A percentile compares a stretch with the other conserved stretches of the same genome.
Evolutionary conservation across 805 yeast genomes (phyloP).

Genomic region (Dipodascopsis tothii): DNA sequence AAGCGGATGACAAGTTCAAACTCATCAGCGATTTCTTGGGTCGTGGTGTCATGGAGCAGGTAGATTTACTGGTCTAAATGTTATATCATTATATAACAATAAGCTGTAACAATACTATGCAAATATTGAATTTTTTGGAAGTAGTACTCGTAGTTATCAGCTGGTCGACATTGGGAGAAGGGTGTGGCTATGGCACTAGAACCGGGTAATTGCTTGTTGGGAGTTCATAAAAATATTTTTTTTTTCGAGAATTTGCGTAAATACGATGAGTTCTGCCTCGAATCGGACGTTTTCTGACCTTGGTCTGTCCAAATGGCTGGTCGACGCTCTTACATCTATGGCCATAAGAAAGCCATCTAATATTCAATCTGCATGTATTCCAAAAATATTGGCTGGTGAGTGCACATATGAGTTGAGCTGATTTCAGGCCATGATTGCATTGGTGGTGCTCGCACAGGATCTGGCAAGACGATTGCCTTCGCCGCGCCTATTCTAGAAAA

Average conservation of each 20-base stretch:
- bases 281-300: slow-evolving; percentile 42
- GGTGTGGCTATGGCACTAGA: too few species aligned
- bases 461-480: slow-evolving; percentile 95
- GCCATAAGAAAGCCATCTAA: slow-evolving; percentile 74
- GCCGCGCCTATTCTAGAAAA: slow-evolving; percentile 93
- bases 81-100: neutral
- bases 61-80: neutral
- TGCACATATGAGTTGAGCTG: neutral
- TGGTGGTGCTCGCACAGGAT: slow-evolving; percentile 97
- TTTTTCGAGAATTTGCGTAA: neutral
- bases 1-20: slow-evolving; percentile 56
- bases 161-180: too few species aligned
- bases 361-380: slow-evolving; percentile 84
- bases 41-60: slow-evolving; percentile 67
- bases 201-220: too few species aligned
- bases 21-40: slow-evolving; percentile 77
- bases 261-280: neutral
- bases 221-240: too few species aligned
- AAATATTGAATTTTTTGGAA: too few species aligned
- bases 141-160: neutral
- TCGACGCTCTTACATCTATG: slow-evolving; percentile 74
- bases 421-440: slow-evolving; percentile 67
- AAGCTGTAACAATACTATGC: neutral
- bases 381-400: slow-evolving; percentile 61
- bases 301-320: slow-evolving; percentile 82